phyloP scores from a whole-genome alignment of 768 basidiomycete genomes.

The Mycena rebaudengoi region DNA sequence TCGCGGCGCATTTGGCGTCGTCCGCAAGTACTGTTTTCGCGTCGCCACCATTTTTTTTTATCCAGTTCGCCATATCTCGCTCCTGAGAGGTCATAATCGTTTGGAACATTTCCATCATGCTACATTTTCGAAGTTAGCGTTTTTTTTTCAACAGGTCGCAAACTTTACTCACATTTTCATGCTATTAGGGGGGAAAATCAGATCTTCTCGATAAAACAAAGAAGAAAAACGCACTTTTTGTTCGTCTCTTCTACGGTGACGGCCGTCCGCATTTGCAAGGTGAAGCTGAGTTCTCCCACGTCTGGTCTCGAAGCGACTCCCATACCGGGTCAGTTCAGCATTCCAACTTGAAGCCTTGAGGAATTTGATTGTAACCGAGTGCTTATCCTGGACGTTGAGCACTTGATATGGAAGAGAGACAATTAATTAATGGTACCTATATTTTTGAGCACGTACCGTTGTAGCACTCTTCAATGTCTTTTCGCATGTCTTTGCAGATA shows the following conservation, averaged over 20 bases:
- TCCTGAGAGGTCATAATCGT: conserved; percentile 15
- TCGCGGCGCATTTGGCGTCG: neutral
- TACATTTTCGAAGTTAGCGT: too few relatives aligned
- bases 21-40: conserved; percentile 4
- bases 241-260: conserved; percentile 17
- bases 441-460: conserved; percentile 3
- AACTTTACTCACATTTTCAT: neutral
- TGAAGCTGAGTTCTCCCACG: conserved; percentile 12
- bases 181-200: neutral
- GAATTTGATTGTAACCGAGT: conserved; percentile 8
- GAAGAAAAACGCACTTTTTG: conserved; percentile 4
- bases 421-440: neutral
- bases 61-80: conserved; percentile 11
- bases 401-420: neutral
- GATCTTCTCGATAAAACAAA: neutral
- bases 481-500: conserved; percentile 15
- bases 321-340: conserved; percentile 7
- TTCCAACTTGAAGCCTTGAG: conserved; percentile 16
- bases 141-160: too few relatives aligned
- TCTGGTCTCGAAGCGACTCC: conserved; percentile 1
- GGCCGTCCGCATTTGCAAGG: neutral
- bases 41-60: conserved; percentile 33
- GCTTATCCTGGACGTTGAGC: conserved; percentile 14
- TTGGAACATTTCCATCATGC: conserved; percentile 17
- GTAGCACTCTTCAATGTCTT: conserved; percentile 20